Percentiles rank a stretch among this genome's conserved stretches.
phyloP scores from a whole-genome alignment of 2,329 filamentous ascomycete species.

The Didymella glomerata region DNA sequence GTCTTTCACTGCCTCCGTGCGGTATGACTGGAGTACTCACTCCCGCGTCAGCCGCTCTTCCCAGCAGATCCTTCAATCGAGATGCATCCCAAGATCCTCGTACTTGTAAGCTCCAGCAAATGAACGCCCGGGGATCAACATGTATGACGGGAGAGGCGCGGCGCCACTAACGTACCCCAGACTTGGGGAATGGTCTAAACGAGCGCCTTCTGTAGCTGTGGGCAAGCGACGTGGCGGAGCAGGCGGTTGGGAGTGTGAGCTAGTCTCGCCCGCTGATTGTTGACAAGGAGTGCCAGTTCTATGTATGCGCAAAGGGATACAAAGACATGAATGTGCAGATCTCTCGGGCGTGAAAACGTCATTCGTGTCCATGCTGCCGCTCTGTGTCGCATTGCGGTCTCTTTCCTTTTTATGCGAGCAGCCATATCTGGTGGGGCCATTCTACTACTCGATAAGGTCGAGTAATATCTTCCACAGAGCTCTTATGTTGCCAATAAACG shows the following conservation, averaged over 20 bases:
- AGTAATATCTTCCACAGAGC: no score
- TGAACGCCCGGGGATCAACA: not conserved
- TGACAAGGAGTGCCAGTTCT: no score
- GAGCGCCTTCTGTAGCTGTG: not conserved
- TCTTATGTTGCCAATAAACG: no score
- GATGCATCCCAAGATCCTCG: not conserved
- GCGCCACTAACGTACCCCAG: not conserved
- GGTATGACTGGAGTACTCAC: not conserved
- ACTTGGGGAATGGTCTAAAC: not conserved
- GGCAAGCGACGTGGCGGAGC: not conserved
- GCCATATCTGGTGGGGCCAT: no score
- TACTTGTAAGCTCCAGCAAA: not conserved
- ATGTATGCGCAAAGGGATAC: not conserved
- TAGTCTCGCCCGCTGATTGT: not conserved
- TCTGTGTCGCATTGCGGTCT: no score
- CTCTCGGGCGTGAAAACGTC: not conserved
- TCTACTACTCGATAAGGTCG: no score
- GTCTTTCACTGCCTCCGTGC: not conserved
- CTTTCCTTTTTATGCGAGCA: no score
- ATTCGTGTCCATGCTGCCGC: not conserved
- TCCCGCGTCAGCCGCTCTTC: not conserved
- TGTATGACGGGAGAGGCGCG: not conserved
- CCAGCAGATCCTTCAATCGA: not conserved
- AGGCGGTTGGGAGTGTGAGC: not conserved
- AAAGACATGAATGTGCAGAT: not conserved